phyloP scores from a whole-genome alignment of 176 grass and related monocot species.

The Carex littledalei region DNA sequence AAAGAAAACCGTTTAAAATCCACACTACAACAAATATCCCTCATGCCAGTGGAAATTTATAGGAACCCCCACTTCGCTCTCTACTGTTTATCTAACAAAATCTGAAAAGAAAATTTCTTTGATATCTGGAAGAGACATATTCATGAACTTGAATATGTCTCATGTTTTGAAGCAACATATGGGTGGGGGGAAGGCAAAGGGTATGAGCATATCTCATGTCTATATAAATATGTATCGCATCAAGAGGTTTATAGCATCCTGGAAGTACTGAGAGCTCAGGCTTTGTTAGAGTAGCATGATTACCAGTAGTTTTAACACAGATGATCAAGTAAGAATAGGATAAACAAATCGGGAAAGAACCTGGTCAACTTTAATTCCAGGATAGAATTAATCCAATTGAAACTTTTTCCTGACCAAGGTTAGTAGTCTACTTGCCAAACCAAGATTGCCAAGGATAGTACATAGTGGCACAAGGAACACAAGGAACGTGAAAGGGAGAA shows the following conservation, averaged over 20 bases:
- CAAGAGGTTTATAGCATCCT: background rate
- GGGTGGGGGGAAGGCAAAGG: background rate
- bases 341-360: background rate
- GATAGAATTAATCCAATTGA: background rate
- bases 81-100: background rate
- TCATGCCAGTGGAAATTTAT: background rate
- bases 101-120: background rate
- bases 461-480: background rate
- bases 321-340: background rate
- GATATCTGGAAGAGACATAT: background rate
- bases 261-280: background rate
- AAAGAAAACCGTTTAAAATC: background rate
- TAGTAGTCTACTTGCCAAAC: background rate
- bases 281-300: background rate
- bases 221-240: background rate
- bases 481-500: background rate
- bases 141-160: background rate
- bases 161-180: background rate
- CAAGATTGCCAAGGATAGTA: background rate
- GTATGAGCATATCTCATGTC: background rate
- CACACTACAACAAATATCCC: background rate
- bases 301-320: background rate
- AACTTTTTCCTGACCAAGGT: background rate
- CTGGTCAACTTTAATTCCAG: background rate
- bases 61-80: background rate